phyloP scores from a whole-genome alignment of 257 asterid species.

The Schizonepeta tenuifolia region DNA sequence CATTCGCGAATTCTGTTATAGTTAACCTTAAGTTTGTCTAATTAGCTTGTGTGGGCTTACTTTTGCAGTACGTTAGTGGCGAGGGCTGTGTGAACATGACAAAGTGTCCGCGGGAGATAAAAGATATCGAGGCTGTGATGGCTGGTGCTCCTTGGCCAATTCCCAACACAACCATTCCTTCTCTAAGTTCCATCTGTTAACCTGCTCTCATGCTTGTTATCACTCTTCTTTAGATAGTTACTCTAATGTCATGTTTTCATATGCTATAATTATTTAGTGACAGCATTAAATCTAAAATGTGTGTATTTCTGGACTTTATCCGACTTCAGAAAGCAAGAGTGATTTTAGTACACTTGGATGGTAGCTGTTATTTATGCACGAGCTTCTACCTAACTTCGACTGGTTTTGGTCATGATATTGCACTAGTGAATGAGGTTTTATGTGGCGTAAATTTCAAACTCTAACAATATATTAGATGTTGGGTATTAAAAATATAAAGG shows the following conservation, averaged over 20 bases:
- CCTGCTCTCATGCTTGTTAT: not conserved
- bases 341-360: too few relatives aligned
- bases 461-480: too few relatives aligned
- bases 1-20: not conserved
- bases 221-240: not conserved
- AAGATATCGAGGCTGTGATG: conserved; percentile 93
- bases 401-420: too few relatives aligned
- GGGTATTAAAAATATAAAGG: too few relatives aligned
- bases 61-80: conserved; percentile 61
- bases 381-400: too few relatives aligned
- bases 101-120: conserved; percentile 77
- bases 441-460: too few relatives aligned
- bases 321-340: not conserved
- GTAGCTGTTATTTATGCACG: too few relatives aligned
- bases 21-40: not conserved
- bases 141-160: conserved; percentile 92
- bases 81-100: conserved; percentile 88
- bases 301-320: not conserved
- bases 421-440: too few relatives aligned
- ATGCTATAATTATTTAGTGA: not conserved
- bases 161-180: conserved; percentile 31
- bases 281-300: not conserved
- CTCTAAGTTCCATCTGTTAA: conserved; percentile 37
- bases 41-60: conserved; percentile 1
- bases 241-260: not conserved